phyloP scores from a whole-genome alignment of 2,329 filamentous ascomycete species.

The Diaporthe eres region DNA sequence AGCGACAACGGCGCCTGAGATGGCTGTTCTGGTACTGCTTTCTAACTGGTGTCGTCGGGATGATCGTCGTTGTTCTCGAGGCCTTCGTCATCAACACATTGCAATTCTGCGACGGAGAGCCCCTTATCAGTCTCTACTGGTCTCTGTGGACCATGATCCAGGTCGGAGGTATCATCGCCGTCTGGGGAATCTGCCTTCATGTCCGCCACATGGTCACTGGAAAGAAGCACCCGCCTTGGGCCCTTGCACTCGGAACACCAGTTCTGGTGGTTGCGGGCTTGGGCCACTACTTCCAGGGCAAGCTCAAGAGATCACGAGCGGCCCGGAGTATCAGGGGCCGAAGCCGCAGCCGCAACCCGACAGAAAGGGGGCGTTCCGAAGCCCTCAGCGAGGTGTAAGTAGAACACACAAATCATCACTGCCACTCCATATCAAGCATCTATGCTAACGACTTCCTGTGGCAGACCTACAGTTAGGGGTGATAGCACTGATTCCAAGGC shows the following conservation, averaged over 20 bases:
- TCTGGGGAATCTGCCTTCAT: constrained; percentile 69
- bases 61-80: constrained; percentile 66
- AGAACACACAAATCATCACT: not conserved
- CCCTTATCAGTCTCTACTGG: constrained; percentile 73
- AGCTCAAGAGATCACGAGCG: constrained; percentile 49
- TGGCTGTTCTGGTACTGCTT: constrained; percentile 60
- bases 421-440: no score
- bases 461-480: constrained; percentile 36
- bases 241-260: constrained; percentile 71
- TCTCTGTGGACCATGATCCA: constrained; percentile 73
- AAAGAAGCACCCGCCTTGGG: constrained; percentile 70
- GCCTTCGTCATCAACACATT: constrained; percentile 67
- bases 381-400: constrained; percentile 41
- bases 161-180: constrained; percentile 70
- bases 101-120: constrained; percentile 73
- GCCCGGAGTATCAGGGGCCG: constrained; percentile 54
- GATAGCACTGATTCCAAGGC: constrained; percentile 31
- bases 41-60: constrained; percentile 60
- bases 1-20: constrained; percentile 54
- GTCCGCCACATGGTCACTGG: constrained; percentile 64
- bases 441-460: not conserved
- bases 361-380: constrained; percentile 27
- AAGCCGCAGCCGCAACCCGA: constrained; percentile 36
- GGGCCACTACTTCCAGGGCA: constrained; percentile 62
- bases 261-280: constrained; percentile 71